Base-by-base conservation (phyloP, 1,284 basidiomycete genomes). In the Microstroma glucosiphilum region DNA sequence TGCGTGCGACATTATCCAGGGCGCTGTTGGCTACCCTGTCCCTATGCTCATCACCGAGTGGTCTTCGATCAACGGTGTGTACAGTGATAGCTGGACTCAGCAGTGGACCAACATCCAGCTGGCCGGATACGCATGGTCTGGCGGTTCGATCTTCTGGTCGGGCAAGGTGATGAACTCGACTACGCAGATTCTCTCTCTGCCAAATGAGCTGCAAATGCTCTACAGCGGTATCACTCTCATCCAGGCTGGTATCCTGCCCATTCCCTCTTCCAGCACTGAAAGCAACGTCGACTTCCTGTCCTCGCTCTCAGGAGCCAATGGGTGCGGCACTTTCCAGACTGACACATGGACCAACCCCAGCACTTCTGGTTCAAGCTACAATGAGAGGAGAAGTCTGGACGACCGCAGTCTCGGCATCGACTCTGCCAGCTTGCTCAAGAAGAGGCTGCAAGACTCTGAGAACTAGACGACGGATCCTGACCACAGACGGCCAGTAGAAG, bases 111-210 rank as follows among this genome's bases (percentile, higher is more conserved):
- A 71, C 46, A 70, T 72, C 58, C 71, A 78, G 67, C 43, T 69
- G 26, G 64, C 66, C n/a, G 72, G 69, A n/a, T 78, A 71, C 49
- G 72, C 65, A 25, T 75, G 74, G 73, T 75, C 73, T 3, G 76
- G 68, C 15, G 76, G 76, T 15, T 69, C 69, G n/a, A 62, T 72
- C 37, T 78, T 76, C 56, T 78, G 73, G 73, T 75, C 70, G 53
- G 76, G 70, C 60, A 75, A 75, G 56, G 60, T 68, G 8, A 67
- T 65, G 42, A 53, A 66, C 40, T 66, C 69, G 1, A 60, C 51
- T 11, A 64, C 59, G 40, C 71, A 56, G 11, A 60, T 72, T 2
- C 53, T 66, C 2, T 69, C 70, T 1, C 25, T 65, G 15, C 17
- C 61, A 1, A 40, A 53, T 40, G 19, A 51, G 13, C 25, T 72